phyloP scores from a whole-genome alignment of 495 filamentous ascomycete genomes.

The Xylaria bambusicola region DNA sequence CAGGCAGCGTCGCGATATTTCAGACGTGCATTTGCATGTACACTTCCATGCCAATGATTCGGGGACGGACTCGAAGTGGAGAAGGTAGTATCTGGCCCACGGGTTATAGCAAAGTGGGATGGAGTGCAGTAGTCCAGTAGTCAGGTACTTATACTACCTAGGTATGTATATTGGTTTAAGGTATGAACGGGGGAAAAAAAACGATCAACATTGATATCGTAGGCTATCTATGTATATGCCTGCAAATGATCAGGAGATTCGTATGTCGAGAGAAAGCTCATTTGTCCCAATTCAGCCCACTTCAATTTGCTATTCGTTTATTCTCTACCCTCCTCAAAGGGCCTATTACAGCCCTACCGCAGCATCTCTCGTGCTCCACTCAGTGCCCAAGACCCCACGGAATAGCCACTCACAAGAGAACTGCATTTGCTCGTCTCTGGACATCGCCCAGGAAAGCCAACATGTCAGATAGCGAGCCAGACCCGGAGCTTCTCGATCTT shows the following conservation, averaged over 20 bases:
- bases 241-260: constrained; percentile 9
- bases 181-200: too few species aligned
- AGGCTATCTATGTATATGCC: too few species aligned
- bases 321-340: not conserved
- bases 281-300: not conserved
- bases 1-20: too few species aligned
- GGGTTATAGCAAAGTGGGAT: too few species aligned
- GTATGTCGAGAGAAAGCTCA: not conserved
- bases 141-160: too few species aligned
- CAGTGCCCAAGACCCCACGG: constrained; percentile 10
- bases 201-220: not conserved
- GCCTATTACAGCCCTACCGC: constrained; percentile 1
- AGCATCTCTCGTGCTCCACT: constrained; percentile 8
- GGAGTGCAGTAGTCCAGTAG: too few species aligned
- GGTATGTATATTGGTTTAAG: too few species aligned
- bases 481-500: constrained; percentile 83
- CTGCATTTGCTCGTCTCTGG: not conserved
- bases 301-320: not conserved
- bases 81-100: too few species aligned
- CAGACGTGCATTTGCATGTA: too few species aligned
- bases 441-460: constrained; percentile 17
- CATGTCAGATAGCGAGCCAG: constrained; percentile 89
- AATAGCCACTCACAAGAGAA: not conserved
- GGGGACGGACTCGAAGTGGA: not conserved
- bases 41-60: not conserved